phyloP scores from a whole-genome alignment of 1,284 basidiomycete species.

The Psilocybe mexicana region DNA sequence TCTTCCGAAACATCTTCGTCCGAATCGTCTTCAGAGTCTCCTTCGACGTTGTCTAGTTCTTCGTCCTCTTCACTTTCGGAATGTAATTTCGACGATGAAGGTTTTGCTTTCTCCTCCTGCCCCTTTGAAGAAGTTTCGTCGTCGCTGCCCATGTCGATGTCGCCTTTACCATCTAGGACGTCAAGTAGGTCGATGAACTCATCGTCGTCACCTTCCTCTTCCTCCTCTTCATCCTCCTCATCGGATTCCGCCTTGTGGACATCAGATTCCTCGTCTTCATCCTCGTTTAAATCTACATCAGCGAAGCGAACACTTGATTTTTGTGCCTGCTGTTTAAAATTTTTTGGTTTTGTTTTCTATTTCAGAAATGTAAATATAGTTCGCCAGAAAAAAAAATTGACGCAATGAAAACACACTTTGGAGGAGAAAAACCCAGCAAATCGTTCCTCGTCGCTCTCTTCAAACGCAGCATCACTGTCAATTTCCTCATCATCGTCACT shows the following conservation, averaged over 20 bases:
- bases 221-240: slow-evolving; percentile 41
- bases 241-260: slow-evolving; percentile 31
- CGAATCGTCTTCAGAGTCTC: slow-evolving; percentile 52
- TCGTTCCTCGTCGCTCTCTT: slow-evolving; percentile 79
- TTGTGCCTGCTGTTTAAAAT: slow-evolving; percentile 26
- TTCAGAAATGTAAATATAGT: slow-evolving; percentile 16
- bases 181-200: slow-evolving; percentile 71
- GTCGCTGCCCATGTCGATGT: slow-evolving; percentile 43
- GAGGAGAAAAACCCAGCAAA: slow-evolving; percentile 66
- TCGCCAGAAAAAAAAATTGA: neutral
- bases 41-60: slow-evolving; percentile 40
- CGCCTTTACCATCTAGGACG: slow-evolving; percentile 63
- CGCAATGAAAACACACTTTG: slow-evolving; percentile 42
- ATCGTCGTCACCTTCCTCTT: slow-evolving; percentile 55
- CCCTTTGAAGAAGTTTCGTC: slow-evolving; percentile 24
- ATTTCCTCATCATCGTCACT: slow-evolving; percentile 79
- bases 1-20: slow-evolving; percentile 43
- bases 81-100: slow-evolving; percentile 3
- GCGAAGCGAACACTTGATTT: slow-evolving; percentile 42
- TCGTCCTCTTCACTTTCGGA: slow-evolving; percentile 27
- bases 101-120: slow-evolving; percentile 2
- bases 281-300: slow-evolving; percentile 69
- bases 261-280: slow-evolving; percentile 53
- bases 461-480: slow-evolving; percentile 78
- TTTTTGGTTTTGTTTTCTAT: slow-evolving; percentile 21